Conservation (phyloP, 768 basidiomycete species). For the Auricularia sp. region DNA sequence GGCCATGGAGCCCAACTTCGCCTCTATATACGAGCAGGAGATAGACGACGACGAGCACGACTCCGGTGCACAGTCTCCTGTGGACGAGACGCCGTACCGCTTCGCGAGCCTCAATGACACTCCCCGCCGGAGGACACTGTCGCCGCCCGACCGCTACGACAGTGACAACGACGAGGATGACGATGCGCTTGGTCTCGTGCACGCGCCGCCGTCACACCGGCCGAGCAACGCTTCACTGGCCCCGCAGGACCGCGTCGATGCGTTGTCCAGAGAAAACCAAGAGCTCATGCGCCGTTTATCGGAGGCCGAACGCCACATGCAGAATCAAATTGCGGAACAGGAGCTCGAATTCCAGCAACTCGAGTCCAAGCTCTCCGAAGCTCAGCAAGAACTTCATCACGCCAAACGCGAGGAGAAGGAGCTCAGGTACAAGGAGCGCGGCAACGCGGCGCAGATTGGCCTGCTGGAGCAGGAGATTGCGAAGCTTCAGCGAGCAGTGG, state of each 20-base stretch:
- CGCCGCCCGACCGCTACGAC: conserved; percentile 30
- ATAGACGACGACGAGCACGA: background rate
- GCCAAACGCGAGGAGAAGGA: conserved; percentile 93
- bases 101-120: conserved; percentile 24
- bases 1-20: background rate
- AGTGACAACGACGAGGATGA: conserved; percentile 37
- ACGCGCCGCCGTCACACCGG: conserved; percentile 42
- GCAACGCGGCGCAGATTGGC: conserved; percentile 55
- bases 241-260: conserved; percentile 60
- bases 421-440: conserved; percentile 73
- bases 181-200: conserved; percentile 18
- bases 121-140: conserved; percentile 49
- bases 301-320: conserved; percentile 62
- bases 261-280: conserved; percentile 58
- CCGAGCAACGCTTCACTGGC: conserved; percentile 47
- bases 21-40: background rate
- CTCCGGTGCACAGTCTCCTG: background rate
- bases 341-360: conserved; percentile 78
- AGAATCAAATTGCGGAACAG: conserved; percentile 60
- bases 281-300: conserved; percentile 67
- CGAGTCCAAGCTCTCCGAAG: conserved; percentile 67
- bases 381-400: conserved; percentile 61
- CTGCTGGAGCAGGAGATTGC: conserved; percentile 70
- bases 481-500: conserved; percentile 64
- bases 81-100: conserved; percentile 30